Conservation (phyloP, 2,329 filamentous ascomycete genomes). For the Truncatella angustata region DNA sequence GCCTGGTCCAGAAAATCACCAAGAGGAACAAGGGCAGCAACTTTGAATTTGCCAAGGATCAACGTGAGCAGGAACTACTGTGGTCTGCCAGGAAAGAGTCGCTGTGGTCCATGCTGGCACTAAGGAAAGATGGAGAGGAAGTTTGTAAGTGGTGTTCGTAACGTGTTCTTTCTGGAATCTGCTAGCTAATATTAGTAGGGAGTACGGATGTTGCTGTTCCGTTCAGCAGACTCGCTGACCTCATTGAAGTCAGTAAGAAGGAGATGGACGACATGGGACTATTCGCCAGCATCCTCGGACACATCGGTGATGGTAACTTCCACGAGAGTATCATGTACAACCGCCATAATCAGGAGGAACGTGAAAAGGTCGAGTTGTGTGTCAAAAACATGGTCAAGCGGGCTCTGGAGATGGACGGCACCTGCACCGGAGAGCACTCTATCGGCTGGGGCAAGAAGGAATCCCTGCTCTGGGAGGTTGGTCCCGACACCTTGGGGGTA, state of each 20-base stretch:
- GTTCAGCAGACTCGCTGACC: conserved; percentile 70
- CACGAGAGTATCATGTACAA: conserved; percentile 92
- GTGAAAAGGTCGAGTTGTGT: conserved; percentile 72
- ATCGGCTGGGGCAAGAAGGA: conserved; percentile 85
- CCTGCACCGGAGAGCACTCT: conserved; percentile 85
- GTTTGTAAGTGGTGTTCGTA: conserved; percentile 57
- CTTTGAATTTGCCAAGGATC: conserved; percentile 76
- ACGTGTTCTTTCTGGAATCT: not conserved
- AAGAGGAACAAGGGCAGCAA: conserved; percentile 60
- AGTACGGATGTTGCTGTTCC: conserved; percentile 84
- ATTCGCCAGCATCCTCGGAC: conserved; percentile 84
- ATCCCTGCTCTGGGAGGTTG: conserved; percentile 75
- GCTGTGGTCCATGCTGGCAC: conserved; percentile 77
- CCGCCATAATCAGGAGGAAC: conserved; percentile 64
- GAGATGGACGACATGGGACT: conserved; percentile 83
- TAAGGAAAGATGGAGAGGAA: conserved; percentile 64
- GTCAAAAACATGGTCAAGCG: conserved; percentile 88
- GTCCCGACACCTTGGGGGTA: conserved; percentile 73
- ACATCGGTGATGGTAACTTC: conserved; percentile 94
- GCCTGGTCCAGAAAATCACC: conserved; percentile 65
- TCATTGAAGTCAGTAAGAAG: conserved; percentile 81
- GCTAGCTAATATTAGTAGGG: conserved; percentile 39
- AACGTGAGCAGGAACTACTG: conserved; percentile 69
- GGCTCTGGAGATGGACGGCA: conserved; percentile 92
- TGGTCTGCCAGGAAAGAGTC: conserved; percentile 83